These are phyloP conservation scores for Suillus luteus DNA, from an alignment of 768 basidiomycete species.

Conservation along the genomic window DNA sequence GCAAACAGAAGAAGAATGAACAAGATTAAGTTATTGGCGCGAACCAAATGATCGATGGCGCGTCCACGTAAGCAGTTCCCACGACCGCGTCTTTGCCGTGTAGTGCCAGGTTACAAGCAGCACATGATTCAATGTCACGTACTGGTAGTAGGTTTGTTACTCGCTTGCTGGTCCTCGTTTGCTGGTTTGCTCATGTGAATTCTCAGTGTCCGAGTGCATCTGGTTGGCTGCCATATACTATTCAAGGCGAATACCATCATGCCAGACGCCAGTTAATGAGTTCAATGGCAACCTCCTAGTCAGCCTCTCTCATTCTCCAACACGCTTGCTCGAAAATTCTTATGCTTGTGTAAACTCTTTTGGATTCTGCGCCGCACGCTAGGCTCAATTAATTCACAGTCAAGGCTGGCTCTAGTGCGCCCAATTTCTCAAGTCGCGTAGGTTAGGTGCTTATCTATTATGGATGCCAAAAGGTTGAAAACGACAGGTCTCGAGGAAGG, in stretches of 20 bases:
- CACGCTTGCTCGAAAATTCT: not conserved
- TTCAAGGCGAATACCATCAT: too few relatives aligned
- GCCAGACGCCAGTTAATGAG: not conserved
- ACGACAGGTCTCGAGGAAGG: not conserved
- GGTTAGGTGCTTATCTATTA: not conserved
- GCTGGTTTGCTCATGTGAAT: not conserved
- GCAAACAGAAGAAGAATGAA: slow-evolving; percentile 23
- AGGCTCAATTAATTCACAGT: not conserved
- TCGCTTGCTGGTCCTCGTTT: not conserved
- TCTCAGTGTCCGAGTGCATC: not conserved
- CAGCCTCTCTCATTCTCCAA: not conserved
- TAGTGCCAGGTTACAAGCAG: not conserved
- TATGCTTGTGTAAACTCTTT: not conserved
- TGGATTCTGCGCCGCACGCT: not conserved
- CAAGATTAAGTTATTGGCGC: slow-evolving; percentile 10
- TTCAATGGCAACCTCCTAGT: not conserved
- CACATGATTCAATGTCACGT: not conserved
- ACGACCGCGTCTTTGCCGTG: slow-evolving; percentile 20
- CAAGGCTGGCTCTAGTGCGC: not conserved
- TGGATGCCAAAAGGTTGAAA: not conserved
- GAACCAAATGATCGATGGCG: slow-evolving; percentile 28
- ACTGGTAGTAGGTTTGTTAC: not conserved
- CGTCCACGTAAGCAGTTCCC: slow-evolving; percentile 38
- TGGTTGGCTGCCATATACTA: not conserved
- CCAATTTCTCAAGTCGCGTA: not conserved